These are phyloP conservation scores for Sporothrix curviconia DNA, from an alignment of 2,329 filamentous ascomycete species.

Conservation along the genomic window DNA sequence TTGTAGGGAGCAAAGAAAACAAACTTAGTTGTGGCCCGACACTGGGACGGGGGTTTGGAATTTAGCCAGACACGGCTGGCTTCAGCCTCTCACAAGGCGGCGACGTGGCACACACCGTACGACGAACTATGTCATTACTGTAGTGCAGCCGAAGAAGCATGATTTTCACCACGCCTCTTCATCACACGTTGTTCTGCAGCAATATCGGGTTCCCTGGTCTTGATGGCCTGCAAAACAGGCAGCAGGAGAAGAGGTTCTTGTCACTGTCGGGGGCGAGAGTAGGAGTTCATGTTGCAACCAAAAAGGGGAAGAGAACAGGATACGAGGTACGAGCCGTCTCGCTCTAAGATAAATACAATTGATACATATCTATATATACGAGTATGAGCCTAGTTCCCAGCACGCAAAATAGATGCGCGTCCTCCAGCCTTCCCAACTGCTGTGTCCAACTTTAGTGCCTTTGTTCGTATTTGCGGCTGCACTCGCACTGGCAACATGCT, in stretches of 20 bases:
- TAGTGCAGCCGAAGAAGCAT: background rate
- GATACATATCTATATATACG: no score
- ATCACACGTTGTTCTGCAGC: no score
- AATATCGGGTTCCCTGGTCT: no score
- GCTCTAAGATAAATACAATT: no score
- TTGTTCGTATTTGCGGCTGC: background rate
- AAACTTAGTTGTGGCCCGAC: background rate
- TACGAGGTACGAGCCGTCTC: no score
- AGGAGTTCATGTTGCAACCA: no score
- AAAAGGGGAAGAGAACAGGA: no score
- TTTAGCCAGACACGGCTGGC: background rate
- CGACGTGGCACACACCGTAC: conserved; percentile 19
- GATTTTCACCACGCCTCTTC: background rate
- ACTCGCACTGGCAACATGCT: background rate
- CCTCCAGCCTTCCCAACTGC: background rate
- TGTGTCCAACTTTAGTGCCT: background rate
- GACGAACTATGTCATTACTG: conserved; percentile 1
- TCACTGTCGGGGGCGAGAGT: no score
- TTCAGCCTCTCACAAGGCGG: conserved; percentile 19
- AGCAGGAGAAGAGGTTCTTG: no score
- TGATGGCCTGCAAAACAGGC: no score
- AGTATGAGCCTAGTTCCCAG: background rate
- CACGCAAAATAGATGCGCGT: background rate
- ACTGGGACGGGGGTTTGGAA: no score
- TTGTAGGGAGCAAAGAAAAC: no score